These are phyloP conservation scores for Casaregolazyma lundiana DNA, from an alignment of 1,139 yeast genomes.

Conservation along the genomic window DNA sequence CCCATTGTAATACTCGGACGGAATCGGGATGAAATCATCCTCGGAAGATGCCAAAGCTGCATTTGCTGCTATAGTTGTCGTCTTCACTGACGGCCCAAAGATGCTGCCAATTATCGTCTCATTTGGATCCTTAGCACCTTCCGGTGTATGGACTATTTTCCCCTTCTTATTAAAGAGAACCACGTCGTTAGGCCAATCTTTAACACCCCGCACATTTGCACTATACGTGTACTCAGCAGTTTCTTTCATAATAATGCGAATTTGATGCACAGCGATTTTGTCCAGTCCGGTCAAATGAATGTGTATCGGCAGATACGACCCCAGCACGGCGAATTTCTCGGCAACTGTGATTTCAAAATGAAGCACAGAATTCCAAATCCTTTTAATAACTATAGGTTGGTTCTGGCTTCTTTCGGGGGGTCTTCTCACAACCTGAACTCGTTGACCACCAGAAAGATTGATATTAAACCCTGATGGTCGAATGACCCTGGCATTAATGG, in stretches of 20 bases:
- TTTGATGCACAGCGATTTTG: conserved; percentile 61
- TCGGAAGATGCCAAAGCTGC: conserved; percentile 23
- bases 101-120: conserved; percentile 12
- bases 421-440: conserved; percentile 53
- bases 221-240: conserved; percentile 57
- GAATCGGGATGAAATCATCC: conserved; percentile 18
- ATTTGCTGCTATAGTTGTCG: conserved; percentile 16
- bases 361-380: conserved; percentile 75
- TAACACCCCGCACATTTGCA: conserved; percentile 25
- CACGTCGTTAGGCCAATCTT: conserved; percentile 28
- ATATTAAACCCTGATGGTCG: conserved; percentile 32
- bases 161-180: conserved; percentile 30
- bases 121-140: background rate
- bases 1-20: conserved; percentile 19
- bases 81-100: conserved; percentile 2
- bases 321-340: conserved; percentile 66
- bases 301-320: conserved; percentile 55
- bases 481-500: conserved; percentile 31
- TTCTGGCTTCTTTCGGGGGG: conserved; percentile 73
- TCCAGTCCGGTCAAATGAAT: conserved; percentile 71
- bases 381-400: conserved; percentile 76
- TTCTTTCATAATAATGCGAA: conserved; percentile 69
- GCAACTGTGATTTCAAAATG: conserved; percentile 78
- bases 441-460: conserved; percentile 29
- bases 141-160: background rate